Conservation (phyloP, 2,329 filamentous ascomycete species). For the Acrocalymma vagum region DNA sequence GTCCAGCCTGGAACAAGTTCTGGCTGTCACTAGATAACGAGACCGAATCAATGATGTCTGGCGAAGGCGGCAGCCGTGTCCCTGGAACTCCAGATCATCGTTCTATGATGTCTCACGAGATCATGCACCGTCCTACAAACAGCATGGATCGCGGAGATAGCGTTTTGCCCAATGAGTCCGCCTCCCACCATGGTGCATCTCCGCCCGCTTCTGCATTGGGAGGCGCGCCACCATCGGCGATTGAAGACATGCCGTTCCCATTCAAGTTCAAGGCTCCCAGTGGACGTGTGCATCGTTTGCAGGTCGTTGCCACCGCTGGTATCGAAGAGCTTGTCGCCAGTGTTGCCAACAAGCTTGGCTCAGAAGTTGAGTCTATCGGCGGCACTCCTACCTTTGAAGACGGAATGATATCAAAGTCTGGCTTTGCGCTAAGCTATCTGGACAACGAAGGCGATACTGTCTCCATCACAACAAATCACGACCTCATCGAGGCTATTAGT, state of each 20-base stretch:
- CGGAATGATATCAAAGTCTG: conserved; percentile 76
- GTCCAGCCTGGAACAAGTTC: conserved; percentile 99
- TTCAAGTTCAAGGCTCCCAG: conserved; percentile 99
- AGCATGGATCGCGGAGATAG: conserved; percentile 77
- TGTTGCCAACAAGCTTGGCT: conserved; percentile 84
- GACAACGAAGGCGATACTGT: conserved; percentile 98
- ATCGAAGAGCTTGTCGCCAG: conserved; percentile 79
- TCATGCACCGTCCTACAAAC: conserved; percentile 65
- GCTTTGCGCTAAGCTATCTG: conserved; percentile 93
- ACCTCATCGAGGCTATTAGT: conserved; percentile 87
- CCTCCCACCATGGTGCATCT: conserved; percentile 86
- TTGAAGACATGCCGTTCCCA: conserved; percentile 81
- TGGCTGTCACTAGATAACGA: conserved; percentile 96
- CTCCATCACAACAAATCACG: conserved; percentile 94
- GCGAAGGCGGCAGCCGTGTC: conserved; percentile 79
- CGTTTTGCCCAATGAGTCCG: conserved; percentile 91
- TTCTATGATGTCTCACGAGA: conserved; percentile 85
- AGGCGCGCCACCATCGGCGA: conserved; percentile 62
- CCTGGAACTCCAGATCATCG: conserved; percentile 73
- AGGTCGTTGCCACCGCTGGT: conserved; percentile 82
- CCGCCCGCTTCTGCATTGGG: conserved; percentile 72
- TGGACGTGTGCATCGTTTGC: conserved; percentile 90
- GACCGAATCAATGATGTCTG: conserved; percentile 95
- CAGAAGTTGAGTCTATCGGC: conserved; percentile 83
- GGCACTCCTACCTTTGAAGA: conserved; percentile 81